These are phyloP conservation scores for Neurospora intermedia DNA, from an alignment of 495 filamentous ascomycete genomes.

Conservation along the genomic window DNA sequence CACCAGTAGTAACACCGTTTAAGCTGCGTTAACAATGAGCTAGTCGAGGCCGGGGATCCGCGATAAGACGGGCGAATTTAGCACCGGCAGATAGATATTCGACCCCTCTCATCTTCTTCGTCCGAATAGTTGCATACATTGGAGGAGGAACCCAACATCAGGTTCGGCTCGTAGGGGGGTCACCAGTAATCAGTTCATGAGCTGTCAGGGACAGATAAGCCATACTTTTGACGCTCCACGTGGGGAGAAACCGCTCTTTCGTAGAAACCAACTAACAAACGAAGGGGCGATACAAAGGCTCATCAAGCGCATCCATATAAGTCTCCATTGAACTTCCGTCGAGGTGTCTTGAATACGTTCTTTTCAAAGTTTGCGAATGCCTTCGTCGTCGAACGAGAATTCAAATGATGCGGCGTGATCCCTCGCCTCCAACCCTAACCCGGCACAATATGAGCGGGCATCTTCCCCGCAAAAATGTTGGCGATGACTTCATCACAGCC, in stretches of 20 bases:
- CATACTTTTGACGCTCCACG: not conserved
- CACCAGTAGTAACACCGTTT: not conserved
- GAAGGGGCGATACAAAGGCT: too few species aligned
- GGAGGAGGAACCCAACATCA: not conserved
- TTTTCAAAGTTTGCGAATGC: not conserved
- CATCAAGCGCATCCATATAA: not conserved
- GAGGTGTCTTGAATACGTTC: not conserved
- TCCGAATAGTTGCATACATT: not conserved
- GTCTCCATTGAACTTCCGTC: not conserved
- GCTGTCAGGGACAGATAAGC: not conserved
- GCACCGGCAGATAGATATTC: not conserved
- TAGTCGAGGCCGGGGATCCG: not conserved
- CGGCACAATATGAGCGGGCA: not conserved
- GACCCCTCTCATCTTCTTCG: not conserved
- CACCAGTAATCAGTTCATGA: not conserved
- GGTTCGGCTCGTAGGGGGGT: not conserved
- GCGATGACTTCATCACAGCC: not conserved
- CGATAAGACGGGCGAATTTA: not conserved
- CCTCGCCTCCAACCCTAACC: not conserved
- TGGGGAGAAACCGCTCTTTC: not conserved
- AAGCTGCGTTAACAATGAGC: not conserved
- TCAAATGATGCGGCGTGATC: not conserved
- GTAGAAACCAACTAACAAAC: too few species aligned
- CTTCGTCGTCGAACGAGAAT: not conserved
- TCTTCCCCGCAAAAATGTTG: not conserved